Evolutionary conservation across 306 rosid species (phyloP).

Genomic region (Bauhinia variegata): DNA sequence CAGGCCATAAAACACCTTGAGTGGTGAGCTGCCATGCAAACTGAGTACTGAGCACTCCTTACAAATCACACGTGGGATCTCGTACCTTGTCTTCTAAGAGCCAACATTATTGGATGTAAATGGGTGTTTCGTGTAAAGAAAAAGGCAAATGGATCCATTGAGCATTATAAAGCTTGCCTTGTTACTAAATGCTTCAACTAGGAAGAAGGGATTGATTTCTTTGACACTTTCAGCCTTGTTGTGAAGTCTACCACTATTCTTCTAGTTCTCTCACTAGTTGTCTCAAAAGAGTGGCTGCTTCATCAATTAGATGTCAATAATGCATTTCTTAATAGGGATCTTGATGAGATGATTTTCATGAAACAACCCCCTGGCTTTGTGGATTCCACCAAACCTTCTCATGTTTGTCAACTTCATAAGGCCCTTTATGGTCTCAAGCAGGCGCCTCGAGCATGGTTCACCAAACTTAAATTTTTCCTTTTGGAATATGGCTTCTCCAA

Average conservation of each 20-base stretch:
- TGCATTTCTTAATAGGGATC: neutral
- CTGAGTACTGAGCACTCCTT: neutral
- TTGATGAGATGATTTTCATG: neutral
- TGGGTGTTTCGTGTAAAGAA: neutral
- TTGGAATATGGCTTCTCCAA: neutral
- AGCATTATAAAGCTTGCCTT: neutral
- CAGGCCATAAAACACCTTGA: neutral
- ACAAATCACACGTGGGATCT: no score
- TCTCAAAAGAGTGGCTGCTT: neutral
- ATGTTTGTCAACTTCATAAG: neutral
- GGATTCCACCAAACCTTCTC: no score
- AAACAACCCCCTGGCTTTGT: neutral
- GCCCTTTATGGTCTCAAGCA: slow-evolving; percentile 1
- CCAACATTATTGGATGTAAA: neutral
- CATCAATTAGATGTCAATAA: neutral
- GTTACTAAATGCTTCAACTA: neutral
- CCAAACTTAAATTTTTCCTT: neutral
- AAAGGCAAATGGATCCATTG: neutral
- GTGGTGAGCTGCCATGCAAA: neutral
- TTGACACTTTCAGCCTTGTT: neutral
- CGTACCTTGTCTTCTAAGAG: neutral
- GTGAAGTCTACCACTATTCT: neutral
- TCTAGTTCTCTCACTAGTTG: neutral
- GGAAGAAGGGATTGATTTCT: neutral
- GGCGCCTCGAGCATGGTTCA: neutral